Evolutionary conservation across 495 filamentous ascomycete species (phyloP).

Genomic region (Tuber calosporum): DNA sequence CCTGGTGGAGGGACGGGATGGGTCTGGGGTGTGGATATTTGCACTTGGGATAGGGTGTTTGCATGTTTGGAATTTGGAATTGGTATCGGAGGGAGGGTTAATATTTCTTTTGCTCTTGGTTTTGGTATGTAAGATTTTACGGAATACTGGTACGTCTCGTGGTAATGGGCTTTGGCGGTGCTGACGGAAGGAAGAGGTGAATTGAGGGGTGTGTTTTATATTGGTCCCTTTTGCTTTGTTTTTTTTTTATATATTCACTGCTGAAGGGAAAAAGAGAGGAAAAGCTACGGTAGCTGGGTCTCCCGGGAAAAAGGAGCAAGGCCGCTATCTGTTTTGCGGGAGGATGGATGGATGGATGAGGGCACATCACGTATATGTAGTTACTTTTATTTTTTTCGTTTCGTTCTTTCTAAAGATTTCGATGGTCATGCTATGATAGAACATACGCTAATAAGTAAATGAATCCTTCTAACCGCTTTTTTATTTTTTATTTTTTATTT

Average conservation of each 20-base stretch:
- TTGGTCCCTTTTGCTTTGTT: not conserved
- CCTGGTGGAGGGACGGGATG: not conserved
- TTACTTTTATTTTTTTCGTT: not conserved
- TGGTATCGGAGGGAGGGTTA: not conserved
- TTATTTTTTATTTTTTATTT: not conserved
- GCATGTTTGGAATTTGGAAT: not conserved
- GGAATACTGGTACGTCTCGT: not conserved
- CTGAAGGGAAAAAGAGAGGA: not conserved
- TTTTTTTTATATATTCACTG: not conserved
- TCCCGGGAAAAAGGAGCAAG: not conserved
- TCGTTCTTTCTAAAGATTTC: not conserved
- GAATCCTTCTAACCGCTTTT: not conserved
- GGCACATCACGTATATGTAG: not conserved
- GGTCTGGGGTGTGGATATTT: not conserved
- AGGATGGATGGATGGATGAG: not conserved
- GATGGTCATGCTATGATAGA: not conserved
- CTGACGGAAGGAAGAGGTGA: not conserved
- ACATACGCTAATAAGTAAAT: not conserved
- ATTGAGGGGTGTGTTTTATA: not conserved
- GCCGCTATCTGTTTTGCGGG: not conserved
- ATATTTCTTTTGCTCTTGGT: not conserved
- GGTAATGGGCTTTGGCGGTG: not conserved
- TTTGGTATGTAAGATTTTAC: not conserved
- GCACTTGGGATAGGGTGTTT: not conserved
- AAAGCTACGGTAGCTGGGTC: not conserved